Base-by-base conservation (phyloP, 108 stramenopile species). In the Mayamaea pseudoterrestris region DNA sequence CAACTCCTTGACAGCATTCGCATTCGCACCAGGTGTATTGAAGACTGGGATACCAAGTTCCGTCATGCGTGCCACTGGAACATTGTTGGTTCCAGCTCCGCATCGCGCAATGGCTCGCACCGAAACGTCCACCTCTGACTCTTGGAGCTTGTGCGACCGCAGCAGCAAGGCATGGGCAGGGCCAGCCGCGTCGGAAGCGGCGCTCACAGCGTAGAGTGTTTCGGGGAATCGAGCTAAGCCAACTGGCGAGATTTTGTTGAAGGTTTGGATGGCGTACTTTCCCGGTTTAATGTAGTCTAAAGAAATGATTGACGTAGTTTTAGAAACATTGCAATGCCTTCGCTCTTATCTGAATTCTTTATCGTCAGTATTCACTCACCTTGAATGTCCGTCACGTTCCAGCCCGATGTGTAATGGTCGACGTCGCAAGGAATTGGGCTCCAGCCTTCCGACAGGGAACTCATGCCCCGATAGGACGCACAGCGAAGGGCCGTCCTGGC, bases 1-100 rank as follows among this genome's bases (percentile, higher is more conserved):
- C 17, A 90, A 51, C 65, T 90, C 88, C 48, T 78, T 81, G 37
- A 81, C 80, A 32, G 81, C 79, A 53, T 77, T 80, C 41, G 88
- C 80, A 65, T 90, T 90, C 14, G 79, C 88, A 22, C 88, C 88
- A 6, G 88, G 88, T 9, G 88, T 90, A 53, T 90, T 90, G 63
- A 90, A 81, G 17, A 90, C 88, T 16, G 80, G 80, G 28, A 90
- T 80, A 29, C 88, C 88, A 4, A 76, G 51, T 57, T 83, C 74
- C 8, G 80, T 80, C 65, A 78, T 77, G 25, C 80, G 77, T 11
- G 76, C 41, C 20, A 85, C 76, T 22, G 81, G 66, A 28, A 71
- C 62, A 55, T 72, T 74, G 70, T 90, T 81, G 47, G 80, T 78
- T 30, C 88, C 88, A 23, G 79, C 78, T 7, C 88, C 88, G 51